A percentile compares a stretch with the other conserved stretches of the same genome.
Evolutionary conservation across 768 basidiomycete genomes (phyloP).

Genomic region (Hortiboletus campestris): DNA sequence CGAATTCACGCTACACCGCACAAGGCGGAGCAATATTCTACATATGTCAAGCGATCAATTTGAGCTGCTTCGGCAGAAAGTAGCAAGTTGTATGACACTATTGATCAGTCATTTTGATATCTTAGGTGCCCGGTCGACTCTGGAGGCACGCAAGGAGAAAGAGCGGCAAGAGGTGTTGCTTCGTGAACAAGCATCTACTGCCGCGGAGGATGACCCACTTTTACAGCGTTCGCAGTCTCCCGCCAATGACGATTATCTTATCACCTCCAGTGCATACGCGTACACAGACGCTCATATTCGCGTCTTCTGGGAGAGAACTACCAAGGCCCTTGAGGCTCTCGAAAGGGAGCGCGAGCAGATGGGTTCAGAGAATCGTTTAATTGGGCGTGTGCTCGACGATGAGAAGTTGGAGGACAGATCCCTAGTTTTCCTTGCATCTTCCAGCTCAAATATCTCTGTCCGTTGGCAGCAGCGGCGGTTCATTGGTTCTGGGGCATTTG

Average conservation of each 20-base stretch:
- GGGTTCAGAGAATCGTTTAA: slow-evolving; percentile 66
- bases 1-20: slow-evolving; percentile 87
- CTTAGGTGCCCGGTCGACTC: slow-evolving; percentile 84
- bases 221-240: slow-evolving; percentile 40
- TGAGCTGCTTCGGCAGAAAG: slow-evolving; percentile 83
- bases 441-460: slow-evolving; percentile 92
- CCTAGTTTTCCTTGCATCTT: slow-evolving; percentile 90
- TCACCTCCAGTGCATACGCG: slow-evolving; percentile 33
- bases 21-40: slow-evolving; percentile 84
- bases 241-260: slow-evolving; percentile 35
- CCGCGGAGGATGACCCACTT: slow-evolving; percentile 47
- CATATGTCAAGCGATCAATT: slow-evolving; percentile 89
- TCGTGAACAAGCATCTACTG: slow-evolving; percentile 52
- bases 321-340: slow-evolving; percentile 56
- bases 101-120: slow-evolving; percentile 98
- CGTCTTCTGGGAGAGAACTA: slow-evolving; percentile 71
- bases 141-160: slow-evolving; percentile 87
- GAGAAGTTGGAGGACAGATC: slow-evolving; percentile 93
- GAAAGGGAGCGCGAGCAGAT: slow-evolving; percentile 62
- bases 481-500: slow-evolving; percentile 98
- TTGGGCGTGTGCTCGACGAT: slow-evolving; percentile 92
- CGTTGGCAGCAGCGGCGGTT: slow-evolving; percentile 98
- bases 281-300: slow-evolving; percentile 66
- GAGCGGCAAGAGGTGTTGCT: slow-evolving; percentile 71
- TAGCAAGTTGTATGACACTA: slow-evolving; percentile 95